phyloP scores from a whole-genome alignment of 2,329 filamentous ascomycete genomes.

The Metarhizium sp. region DNA sequence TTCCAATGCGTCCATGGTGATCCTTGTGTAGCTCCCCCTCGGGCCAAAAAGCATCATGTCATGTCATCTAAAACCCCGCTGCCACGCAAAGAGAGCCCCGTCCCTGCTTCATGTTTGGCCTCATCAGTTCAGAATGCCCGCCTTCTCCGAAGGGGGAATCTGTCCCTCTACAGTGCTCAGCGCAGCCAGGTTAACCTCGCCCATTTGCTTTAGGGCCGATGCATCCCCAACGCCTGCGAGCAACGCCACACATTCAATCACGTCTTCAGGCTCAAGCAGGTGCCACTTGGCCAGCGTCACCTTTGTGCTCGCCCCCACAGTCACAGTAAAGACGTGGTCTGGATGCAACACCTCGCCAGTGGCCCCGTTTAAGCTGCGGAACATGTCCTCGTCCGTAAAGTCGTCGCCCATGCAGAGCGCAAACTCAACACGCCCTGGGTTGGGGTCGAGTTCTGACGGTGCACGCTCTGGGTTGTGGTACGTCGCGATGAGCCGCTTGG shows the following conservation, averaged over 20 bases:
- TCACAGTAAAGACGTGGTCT: constrained; percentile 78
- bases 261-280: constrained; percentile 77
- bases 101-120: neutral
- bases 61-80: neutral
- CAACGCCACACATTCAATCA: constrained; percentile 59
- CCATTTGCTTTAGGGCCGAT: constrained; percentile 27
- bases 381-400: constrained; percentile 96
- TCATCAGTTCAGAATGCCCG: neutral
- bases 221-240: constrained; percentile 38
- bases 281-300: constrained; percentile 87
- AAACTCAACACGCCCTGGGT: constrained; percentile 60
- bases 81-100: neutral
- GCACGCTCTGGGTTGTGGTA: constrained; percentile 48
- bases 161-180: constrained; percentile 44
- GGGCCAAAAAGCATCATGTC: neutral
- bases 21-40: neutral
- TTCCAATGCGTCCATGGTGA: neutral
- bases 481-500: constrained; percentile 67
- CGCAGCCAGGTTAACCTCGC: constrained; percentile 48
- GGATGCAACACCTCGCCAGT: constrained; percentile 41
- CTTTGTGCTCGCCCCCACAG: constrained; percentile 85
- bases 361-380: constrained; percentile 64
- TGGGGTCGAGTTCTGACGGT: constrained; percentile 32
- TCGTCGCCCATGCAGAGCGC: constrained; percentile 90
- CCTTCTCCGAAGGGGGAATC: constrained; percentile 22